Base-by-base conservation (phyloP, 31 red algal species). In the Endocladia muricata region DNA sequence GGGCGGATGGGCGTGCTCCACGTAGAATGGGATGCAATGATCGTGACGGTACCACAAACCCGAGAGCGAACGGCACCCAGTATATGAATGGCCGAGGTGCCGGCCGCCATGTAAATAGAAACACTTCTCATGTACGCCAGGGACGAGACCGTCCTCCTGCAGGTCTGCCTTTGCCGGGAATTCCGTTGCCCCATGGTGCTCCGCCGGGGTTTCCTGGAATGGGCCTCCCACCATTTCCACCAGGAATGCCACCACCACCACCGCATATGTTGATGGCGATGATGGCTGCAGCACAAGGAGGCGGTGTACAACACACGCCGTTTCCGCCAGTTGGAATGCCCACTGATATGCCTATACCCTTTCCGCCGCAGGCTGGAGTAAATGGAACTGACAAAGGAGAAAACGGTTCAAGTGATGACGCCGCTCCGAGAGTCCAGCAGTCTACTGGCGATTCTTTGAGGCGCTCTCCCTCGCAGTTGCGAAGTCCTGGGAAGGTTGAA, bases 191-290 rank as follows among this genome's bases (percentile, higher is more conserved):
- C 9, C 81, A 69, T 35, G 70, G 70, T 44, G 71, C 68, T 15
- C 81, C 81, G 1, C 81, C 81, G 2, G 83, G 83, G 15, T 75
- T 87, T 55, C 83, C 83, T 32, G 68, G 68, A 25, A 71, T 87
- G 61, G 77, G 61, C 2, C 9, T 81, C 22, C 83, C 83, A 38
- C 74, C 74, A 2, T 78, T 78, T 52, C 83, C 83, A 56, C 71
- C 71, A 19, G 71, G 71, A 17, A 75, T 75, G 44, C 71, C 71
- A 17, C 73, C 74, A 44, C 83, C 83, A n/a, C n/a, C n/a, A 21
- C 82, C 82, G 5, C 83, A 87, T 37, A 68, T 87, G 52, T 70
- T 87, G 0, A 87, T 87, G 83, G 83, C 83, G 6, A 71, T 78
- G 62, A 60, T 60, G 19, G 83, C 83, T 31, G 72, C 65, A 22